Evolutionary conservation across 371 early-diverging fungal species (phyloP), one percentile per base, ranked within the genome.

Genomic region (Gilbertella persicaria): DNA sequence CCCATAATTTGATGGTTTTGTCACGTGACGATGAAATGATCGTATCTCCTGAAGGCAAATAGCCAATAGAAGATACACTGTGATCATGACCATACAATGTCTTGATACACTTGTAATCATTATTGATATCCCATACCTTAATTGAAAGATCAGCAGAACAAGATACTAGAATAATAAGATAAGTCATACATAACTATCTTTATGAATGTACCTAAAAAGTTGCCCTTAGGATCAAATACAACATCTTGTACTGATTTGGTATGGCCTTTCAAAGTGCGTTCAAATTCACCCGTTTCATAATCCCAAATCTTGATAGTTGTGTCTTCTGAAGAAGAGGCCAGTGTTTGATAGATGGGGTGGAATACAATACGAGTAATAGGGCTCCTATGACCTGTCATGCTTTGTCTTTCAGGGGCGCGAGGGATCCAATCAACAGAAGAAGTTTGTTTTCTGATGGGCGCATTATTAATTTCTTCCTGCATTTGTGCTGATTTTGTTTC

Each of bases 81-180:
- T 95, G 93, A 58, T 94, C 94, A 62, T 95, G 96, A 20, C 95
- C 96, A 54, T 83, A 78, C 26, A 95, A 67, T 12, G 95, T 95
- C 35, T 81, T 80, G 37, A 87, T 71, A 67, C 91, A 91, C 54
- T 85, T 80, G 75, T 93, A 95, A 44, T 91, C 91, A 62, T 88
- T 82, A 38, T 83, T 73, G 4, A 80, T 62, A 66, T 94, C 94
- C 95, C 95, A 95, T 17, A 95, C 62, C 45, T 94, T 89, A 64
- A 95, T 80, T 12, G 88, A 84, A 44, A 94, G 66, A 71, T 95
- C 96, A 28, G 88, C 86, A 4, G 95, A 93, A 66, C 91, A 91
- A 3, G 93, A 87, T 8, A 85, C 93, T 63, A 50, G 29, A 33
- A 20, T 25, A 7, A 55, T 35, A 17, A 47, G 3, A 38, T 19